Percentiles rank a stretch among this genome's conserved stretches.
phyloP scores from a whole-genome alignment of 2,329 filamentous ascomycete genomes.

The Aureobasidium sp. region DNA sequence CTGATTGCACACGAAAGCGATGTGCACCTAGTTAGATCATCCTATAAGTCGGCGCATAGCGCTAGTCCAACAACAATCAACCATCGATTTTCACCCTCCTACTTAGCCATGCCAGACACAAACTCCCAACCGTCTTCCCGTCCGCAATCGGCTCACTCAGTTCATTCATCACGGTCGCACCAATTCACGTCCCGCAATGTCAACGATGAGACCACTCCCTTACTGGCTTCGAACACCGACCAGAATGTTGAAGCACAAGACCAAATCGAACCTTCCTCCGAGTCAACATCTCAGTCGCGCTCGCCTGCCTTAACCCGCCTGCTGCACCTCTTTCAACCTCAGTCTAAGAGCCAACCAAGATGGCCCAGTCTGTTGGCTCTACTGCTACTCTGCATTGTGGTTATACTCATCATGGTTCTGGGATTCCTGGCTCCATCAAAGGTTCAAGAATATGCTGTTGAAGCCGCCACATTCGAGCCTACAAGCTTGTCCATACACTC shows the following conservation, averaged over 20 bases:
- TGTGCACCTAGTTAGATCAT: not conserved
- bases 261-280: not conserved
- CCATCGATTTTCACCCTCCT: too few relatives aligned
- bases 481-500: conserved; percentile 78
- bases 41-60: not conserved
- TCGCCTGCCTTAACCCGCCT: conserved; percentile 29
- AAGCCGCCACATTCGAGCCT: conserved; percentile 73
- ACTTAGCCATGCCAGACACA: not conserved
- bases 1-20: not conserved
- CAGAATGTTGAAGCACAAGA: conserved; percentile 12
- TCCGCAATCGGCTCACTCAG: conserved; percentile 24
- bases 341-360: conserved; percentile 32
- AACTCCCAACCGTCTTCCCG: conserved; percentile 22
- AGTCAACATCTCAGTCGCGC: conserved; percentile 2
- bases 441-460: conserved; percentile 76
- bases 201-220: conserved; percentile 32
- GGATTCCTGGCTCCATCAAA: conserved; percentile 74
- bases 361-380: conserved; percentile 78
- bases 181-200: conserved; percentile 24
- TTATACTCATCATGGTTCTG: conserved; percentile 62
- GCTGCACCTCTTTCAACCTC: conserved; percentile 26
- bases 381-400: conserved; percentile 50
- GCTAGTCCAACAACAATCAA: not conserved
- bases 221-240: conserved; percentile 23
- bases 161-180: conserved; percentile 17